Evolutionary conservation across 1,284 basidiomycete genomes (phyloP), one percentile per base, ranked within the genome.

Genomic region (Porodaedalea pini): DNA sequence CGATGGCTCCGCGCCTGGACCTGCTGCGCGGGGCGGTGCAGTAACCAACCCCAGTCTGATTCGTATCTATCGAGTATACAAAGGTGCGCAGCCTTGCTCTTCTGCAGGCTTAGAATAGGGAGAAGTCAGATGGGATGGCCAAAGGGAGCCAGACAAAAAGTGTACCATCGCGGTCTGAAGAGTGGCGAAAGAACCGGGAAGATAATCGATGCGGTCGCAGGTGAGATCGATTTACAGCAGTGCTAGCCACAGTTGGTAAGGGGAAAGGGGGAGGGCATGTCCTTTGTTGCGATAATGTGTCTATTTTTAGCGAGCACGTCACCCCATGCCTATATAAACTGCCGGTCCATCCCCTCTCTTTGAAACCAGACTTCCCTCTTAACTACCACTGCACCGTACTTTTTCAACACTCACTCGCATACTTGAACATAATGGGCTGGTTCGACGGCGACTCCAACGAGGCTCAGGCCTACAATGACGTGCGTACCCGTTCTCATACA

Each of bases 371-470:
- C 25, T 8, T 29, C 45, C 32, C 17, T 29, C 7, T 21, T 34
- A 29, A 8, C 32, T 31, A 13, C 19, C 29, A 50, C 48, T 34
- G 8, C 45, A 31, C 27, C 25, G 17, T 34, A 25, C 43, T 41
- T 36, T 48, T 8, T 32, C 50, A 52, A 39, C 44, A 10, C 48
- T 47, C 40, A 48, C 52, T 53, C 40, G 57, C 64, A 60, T 60
- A 53, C 53, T 54, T 41, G 48, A 59, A 57, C 61, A 76, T 44
- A 51, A 83, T 83, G 81, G 79, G 78, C 66, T 81, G 74, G 75
- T 82, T 83, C 72, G 59, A 61, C 66, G 56, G 71, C 61, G 74
- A 78, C 55, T 80, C 80, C 59, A 71, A 81, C 29, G 70, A 82
- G 66, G 74, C 75, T 58, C 56, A 72, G 25, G 75, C 78, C 59